A percentile compares a stretch with the other conserved stretches of the same genome.
Evolutionary conservation across 192 early-diverging fungal genomes (phyloP).

Genomic region (Podila verticillata): DNA sequence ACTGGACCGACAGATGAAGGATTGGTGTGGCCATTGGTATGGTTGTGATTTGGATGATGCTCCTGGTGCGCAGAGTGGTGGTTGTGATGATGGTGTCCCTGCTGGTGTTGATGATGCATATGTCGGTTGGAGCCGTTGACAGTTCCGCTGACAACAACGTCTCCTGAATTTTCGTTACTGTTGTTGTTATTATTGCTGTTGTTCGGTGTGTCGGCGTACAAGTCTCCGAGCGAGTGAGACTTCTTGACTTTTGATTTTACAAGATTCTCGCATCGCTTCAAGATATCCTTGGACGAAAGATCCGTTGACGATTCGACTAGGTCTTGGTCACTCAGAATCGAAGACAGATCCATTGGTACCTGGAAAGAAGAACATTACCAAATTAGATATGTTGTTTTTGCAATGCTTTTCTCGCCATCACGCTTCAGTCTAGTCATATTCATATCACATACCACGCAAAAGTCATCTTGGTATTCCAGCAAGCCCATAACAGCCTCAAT

Average conservation of each 20-base stretch:
- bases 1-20: constrained; percentile 10
- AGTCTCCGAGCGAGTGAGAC: constrained; percentile 48
- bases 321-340: constrained; percentile 58
- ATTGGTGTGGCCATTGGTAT: constrained; percentile 4
- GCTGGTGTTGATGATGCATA: neutral
- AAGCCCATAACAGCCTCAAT: constrained; percentile 76
- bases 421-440: too few species aligned
- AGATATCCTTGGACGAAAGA: constrained; percentile 62
- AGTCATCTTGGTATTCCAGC: constrained; percentile 69
- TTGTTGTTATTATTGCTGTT: constrained; percentile 14
- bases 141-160: neutral
- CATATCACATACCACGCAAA: constrained; percentile 67
- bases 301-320: constrained; percentile 57
- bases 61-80: constrained; percentile 1
- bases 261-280: constrained; percentile 63
- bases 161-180: neutral
- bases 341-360: constrained; percentile 66
- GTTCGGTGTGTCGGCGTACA: constrained; percentile 20
- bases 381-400: neutral
- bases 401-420: too few species aligned
- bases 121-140: constrained; percentile 7
- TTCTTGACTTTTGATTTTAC: constrained; percentile 56
- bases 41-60: constrained; percentile 3
- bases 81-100: constrained; percentile 7
- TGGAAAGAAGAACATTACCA: constrained; percentile 8